Conservation (phyloP, 2,329 filamentous ascomycete genomes). For the Pestalotiopsis sp. region DNA sequence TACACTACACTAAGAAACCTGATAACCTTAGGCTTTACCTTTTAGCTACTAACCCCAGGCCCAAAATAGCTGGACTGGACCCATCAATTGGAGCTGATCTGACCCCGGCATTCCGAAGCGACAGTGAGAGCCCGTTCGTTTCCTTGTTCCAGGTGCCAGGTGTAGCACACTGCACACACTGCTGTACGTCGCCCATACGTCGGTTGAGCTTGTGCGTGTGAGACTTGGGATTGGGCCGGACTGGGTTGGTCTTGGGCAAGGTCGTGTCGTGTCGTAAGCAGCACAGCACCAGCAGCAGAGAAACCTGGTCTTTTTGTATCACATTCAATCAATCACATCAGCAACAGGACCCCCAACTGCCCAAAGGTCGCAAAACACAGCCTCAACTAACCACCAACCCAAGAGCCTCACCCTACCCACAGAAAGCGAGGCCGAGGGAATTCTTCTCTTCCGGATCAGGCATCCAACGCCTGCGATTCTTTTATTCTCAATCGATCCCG, state of each 20-base stretch:
- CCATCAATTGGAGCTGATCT: not conserved
- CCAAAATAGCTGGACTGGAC: not conserved
- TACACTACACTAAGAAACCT: not conserved
- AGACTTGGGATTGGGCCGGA: not conserved
- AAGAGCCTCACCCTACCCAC: not conserved
- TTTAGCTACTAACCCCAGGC: not conserved
- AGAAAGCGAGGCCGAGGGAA: not conserved
- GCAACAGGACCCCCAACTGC: not conserved
- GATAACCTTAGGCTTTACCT: not conserved
- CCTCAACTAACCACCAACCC: not conserved
- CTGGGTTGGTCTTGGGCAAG: not conserved
- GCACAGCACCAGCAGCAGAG: not conserved
- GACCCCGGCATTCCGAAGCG: not conserved
- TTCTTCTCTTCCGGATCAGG: not conserved
- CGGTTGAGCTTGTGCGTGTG: not conserved
- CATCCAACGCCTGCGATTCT: not conserved
- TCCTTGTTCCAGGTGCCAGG: not conserved
- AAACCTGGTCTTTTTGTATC: not conserved
- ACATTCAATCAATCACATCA: not conserved
- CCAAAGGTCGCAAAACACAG: not conserved
- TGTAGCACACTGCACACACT: not conserved
- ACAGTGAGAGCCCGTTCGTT: not conserved
- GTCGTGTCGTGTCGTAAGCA: not conserved
- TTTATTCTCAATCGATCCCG: not conserved
- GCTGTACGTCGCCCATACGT: not conserved